A percentile compares a stretch with the other conserved stretches of the same genome.
phyloP scores from a whole-genome alignment of 352 stramenopile genomes.

The Pythium phragmitis region DNA sequence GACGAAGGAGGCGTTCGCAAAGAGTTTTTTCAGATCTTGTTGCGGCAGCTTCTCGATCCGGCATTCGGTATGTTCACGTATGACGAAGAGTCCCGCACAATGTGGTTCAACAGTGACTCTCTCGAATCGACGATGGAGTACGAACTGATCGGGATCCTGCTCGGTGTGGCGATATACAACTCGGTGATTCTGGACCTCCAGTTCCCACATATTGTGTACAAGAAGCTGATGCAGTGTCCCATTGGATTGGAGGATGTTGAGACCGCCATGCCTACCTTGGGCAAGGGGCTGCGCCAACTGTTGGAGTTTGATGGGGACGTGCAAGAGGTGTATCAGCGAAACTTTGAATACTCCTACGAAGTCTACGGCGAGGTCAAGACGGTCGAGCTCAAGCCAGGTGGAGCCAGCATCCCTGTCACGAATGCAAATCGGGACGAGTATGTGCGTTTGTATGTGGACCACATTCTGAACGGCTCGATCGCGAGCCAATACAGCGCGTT shows the following conservation, averaged over 20 bases:
- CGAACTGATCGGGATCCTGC: slow-evolving; percentile 80
- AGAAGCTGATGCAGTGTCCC: slow-evolving; percentile 65
- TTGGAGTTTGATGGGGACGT: slow-evolving; percentile 70
- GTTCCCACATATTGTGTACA: slow-evolving; percentile 83
- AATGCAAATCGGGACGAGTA: slow-evolving; percentile 71
- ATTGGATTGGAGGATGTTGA: slow-evolving; percentile 64
- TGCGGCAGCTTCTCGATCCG: slow-evolving; percentile 69
- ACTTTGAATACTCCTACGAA: slow-evolving; percentile 83
- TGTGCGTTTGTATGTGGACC: slow-evolving; percentile 70
- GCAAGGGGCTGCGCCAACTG: slow-evolving; percentile 61
- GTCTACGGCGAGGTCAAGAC: slow-evolving; percentile 80
- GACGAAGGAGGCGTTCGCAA: slow-evolving; percentile 82
- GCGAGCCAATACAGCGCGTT: slow-evolving; percentile 69
- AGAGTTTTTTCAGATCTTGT: slow-evolving; percentile 84
- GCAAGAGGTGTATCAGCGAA: slow-evolving; percentile 65
- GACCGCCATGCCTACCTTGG: slow-evolving; percentile 50
- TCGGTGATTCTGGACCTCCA: slow-evolving; percentile 79
- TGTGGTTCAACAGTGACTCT: slow-evolving; percentile 85
- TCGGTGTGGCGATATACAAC: slow-evolving; percentile 86
- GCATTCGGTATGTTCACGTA: slow-evolving; percentile 82
- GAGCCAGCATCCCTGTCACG: slow-evolving; percentile 59
- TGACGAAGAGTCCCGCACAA: slow-evolving; percentile 60
- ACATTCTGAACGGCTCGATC: slow-evolving; percentile 62
- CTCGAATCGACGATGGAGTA: slow-evolving; percentile 84
- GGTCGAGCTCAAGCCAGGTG: slow-evolving; percentile 66